Percentiles rank a stretch among this genome's conserved stretches.
Conservation (phyloP, 495 filamentous ascomycete genomes). For the Aspergillus kassunensis region DNA sequence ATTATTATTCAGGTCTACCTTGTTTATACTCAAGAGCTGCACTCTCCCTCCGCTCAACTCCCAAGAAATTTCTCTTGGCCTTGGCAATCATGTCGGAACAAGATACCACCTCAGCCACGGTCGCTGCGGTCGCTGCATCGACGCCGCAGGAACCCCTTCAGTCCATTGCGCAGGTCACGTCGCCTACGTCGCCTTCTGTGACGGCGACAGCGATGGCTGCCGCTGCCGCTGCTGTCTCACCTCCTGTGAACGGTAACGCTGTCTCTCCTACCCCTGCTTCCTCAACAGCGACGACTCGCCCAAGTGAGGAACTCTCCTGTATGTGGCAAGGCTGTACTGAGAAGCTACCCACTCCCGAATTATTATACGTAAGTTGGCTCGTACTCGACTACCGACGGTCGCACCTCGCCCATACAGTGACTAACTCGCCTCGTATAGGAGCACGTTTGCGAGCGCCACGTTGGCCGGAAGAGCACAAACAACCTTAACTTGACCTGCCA, state of each 20-base stretch:
- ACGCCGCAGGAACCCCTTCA: slow-evolving; percentile 24
- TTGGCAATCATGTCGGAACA: slow-evolving; percentile 32
- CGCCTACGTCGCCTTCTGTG: slow-evolving; percentile 37
- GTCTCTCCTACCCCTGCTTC: slow-evolving; percentile 1
- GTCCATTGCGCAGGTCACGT: slow-evolving; percentile 23
- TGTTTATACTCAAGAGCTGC: slow-evolving; percentile 8
- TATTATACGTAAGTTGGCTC: slow-evolving; percentile 75
- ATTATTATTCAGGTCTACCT: too few species aligned
- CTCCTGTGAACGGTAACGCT: slow-evolving; percentile 32
- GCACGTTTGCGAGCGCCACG: slow-evolving; percentile 97
- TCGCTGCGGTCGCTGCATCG: slow-evolving; percentile 28
- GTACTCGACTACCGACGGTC: slow-evolving; percentile 3
- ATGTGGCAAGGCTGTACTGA: slow-evolving; percentile 87
- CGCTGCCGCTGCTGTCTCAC: slow-evolving; percentile 40
- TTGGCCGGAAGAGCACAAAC: slow-evolving; percentile 98
- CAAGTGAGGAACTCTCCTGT: slow-evolving; percentile 64
- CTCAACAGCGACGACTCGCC: slow-evolving; percentile 15
- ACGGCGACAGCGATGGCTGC: slow-evolving; percentile 44
- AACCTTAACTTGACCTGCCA: slow-evolving; percentile 96
- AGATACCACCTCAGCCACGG: slow-evolving; percentile 20
- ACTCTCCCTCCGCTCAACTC: slow-evolving; percentile 18
- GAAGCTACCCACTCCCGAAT: slow-evolving; percentile 71
- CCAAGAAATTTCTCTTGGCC: slow-evolving; percentile 25
- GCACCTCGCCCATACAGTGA: not conserved
- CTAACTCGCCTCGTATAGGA: slow-evolving; percentile 54